Percentiles rank a stretch among this genome's conserved stretches.
Conservation (phyloP, 148 eudicot genomes). For the Chenopodium berlandieri region DNA sequence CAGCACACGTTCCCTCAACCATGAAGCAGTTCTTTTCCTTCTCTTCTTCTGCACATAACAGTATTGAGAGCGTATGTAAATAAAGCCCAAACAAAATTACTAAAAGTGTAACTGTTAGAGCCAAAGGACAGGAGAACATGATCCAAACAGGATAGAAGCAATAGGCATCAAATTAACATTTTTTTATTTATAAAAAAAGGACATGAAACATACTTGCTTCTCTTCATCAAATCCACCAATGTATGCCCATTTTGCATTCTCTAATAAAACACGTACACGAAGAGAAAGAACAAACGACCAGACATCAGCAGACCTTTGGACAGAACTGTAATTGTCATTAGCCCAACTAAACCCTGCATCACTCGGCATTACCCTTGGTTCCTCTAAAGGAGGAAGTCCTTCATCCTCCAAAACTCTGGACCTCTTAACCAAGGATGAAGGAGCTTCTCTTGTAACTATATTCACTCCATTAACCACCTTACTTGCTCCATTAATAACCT, state of each 20-base stretch:
- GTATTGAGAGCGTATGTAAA: background rate
- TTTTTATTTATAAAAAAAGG: background rate
- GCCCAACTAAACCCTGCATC: constrained; percentile 99
- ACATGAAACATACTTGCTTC: constrained; percentile 53
- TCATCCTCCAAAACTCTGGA: constrained; percentile 31
- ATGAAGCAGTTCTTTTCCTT: constrained; percentile 77
- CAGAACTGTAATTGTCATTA: constrained; percentile 71
- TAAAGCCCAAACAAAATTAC: background rate
- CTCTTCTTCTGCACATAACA: constrained; percentile 47
- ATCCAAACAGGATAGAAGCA: background rate
- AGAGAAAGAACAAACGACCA: constrained; percentile 92
- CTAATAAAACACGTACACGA: constrained; percentile 86
- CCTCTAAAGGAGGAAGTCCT: constrained; percentile 82
- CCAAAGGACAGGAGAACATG: background rate
- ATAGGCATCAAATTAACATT: background rate
- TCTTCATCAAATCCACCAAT: constrained; percentile 79
- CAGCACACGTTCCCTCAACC: constrained; percentile 84
- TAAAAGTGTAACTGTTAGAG: background rate
- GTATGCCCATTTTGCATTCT: constrained; percentile 91
- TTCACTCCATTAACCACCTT: constrained; percentile 49
- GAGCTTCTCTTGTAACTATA: constrained; percentile 48
- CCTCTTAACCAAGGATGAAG: constrained; percentile 40
- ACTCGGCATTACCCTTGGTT: constrained; percentile 67
- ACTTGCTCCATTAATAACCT: constrained; percentile 53
- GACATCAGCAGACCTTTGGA: constrained; percentile 78